Percentiles rank a stretch among this genome's conserved stretches.
These are phyloP conservation scores for Globisporangium nagaii DNA, from an alignment of 352 stramenopile species.

Conservation along the genomic window DNA sequence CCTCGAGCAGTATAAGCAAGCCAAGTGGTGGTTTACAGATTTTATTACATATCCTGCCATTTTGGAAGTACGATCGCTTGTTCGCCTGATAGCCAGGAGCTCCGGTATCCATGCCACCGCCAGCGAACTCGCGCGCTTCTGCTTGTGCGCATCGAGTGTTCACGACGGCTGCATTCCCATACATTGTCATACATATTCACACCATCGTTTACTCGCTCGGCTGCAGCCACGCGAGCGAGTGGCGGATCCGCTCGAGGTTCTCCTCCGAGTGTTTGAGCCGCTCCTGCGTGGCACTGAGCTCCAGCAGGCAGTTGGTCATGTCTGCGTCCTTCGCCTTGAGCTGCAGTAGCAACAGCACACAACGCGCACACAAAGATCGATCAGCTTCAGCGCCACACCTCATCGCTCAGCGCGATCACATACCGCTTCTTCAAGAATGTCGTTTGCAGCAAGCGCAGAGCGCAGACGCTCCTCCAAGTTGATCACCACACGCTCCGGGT, in stretches of 20 bases:
- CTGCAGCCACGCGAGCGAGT: constrained; percentile 40
- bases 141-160: too few relatives aligned
- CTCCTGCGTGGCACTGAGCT: not conserved
- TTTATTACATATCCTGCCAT: not conserved
- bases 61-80: too few relatives aligned
- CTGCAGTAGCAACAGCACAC: constrained; percentile 11
- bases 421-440: constrained; percentile 31
- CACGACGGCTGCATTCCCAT: too few relatives aligned
- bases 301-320: not conserved
- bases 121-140: too few relatives aligned
- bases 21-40: too few relatives aligned
- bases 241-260: constrained; percentile 32
- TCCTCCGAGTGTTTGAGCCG: constrained; percentile 18
- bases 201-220: not conserved
- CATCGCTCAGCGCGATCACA: constrained; percentile 1
- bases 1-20: not conserved
- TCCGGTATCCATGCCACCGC: too few relatives aligned
- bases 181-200: not conserved
- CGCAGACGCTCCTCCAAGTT: constrained; percentile 35
- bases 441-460: constrained; percentile 24
- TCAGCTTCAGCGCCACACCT: too few relatives aligned
- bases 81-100: too few relatives aligned
- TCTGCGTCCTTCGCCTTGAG: constrained; percentile 19
- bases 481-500: constrained; percentile 34
- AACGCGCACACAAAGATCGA: not conserved